Evolutionary conservation across 2,329 filamentous ascomycete genomes (phyloP).

Genomic region (Trichoderma koningii): DNA sequence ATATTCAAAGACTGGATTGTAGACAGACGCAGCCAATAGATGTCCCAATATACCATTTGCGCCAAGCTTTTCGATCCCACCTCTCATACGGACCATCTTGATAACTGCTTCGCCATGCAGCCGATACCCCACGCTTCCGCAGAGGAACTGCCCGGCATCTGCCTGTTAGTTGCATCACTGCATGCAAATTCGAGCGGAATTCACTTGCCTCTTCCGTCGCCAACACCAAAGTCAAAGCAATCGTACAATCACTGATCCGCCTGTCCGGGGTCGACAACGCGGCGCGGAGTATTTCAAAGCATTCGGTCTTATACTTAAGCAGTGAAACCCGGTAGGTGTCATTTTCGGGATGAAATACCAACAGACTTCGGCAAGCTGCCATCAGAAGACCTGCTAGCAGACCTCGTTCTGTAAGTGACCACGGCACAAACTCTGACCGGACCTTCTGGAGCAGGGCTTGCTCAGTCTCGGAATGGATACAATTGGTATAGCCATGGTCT

Average conservation of each 20-base stretch:
- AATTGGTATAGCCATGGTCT: conserved; percentile 21
- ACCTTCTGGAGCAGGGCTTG: conserved; percentile 16
- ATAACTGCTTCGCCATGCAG: conserved; percentile 19
- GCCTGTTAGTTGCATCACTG: not conserved
- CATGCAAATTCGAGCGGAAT: no score
- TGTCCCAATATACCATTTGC: conserved; percentile 5
- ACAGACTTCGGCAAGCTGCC: conserved; percentile 18
- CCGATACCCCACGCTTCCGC: conserved; percentile 1
- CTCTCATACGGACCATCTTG: conserved; percentile 19
- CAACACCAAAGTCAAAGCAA: conserved; percentile 22
- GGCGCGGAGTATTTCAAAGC: conserved; percentile 6
- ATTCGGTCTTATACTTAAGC: conserved; percentile 20
- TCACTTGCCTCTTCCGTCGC: conserved; percentile 11
- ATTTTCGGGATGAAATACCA: conserved; percentile 6
- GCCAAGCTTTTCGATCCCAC: conserved; percentile 4
- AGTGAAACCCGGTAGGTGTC: conserved; percentile 9
- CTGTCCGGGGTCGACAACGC: not conserved
- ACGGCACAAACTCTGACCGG: conserved; percentile 15
- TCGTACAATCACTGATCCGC: conserved; percentile 1
- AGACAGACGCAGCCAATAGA: conserved; percentile 15
- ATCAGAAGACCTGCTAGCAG: conserved; percentile 11
- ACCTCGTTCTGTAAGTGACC: conserved; percentile 22
- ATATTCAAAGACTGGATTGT: conserved; percentile 14
- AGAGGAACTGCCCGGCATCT: not conserved
- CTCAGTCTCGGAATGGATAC: conserved; percentile 11